Percentiles rank a stretch among this genome's conserved stretches.
Conservation (phyloP, 208 protist species). For the Balamuthia mandrillaris region DNA sequence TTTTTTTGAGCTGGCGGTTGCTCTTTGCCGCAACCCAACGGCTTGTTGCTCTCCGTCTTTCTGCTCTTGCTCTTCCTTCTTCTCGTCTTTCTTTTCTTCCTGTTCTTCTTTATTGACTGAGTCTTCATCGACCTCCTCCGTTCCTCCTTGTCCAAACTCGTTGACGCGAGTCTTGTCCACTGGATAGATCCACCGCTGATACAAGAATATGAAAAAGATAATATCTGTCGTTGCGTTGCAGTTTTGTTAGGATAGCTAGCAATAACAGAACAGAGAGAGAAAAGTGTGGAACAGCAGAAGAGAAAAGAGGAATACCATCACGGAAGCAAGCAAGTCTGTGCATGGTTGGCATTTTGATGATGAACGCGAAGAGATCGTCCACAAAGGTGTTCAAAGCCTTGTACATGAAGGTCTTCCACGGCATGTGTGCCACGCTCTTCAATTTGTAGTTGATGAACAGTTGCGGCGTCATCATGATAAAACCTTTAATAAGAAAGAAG, state of each 20-base stretch:
- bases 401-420: slow-evolving; percentile 95
- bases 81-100: slow-evolving; percentile 40
- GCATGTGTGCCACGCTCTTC: slow-evolving; percentile 95
- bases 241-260: not conserved
- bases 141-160: slow-evolving; percentile 44
- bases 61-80: too few relatives aligned
- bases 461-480: slow-evolving; percentile 98
- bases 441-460: slow-evolving; percentile 99
- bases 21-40: too few relatives aligned
- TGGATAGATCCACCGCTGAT: slow-evolving; percentile 96
- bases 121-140: not conserved
- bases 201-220: slow-evolving; percentile 94
- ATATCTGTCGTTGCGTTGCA: slow-evolving; percentile 68
- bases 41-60: too few relatives aligned
- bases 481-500: slow-evolving; percentile 83
- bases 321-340: slow-evolving; percentile 95
- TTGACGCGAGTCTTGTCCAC: slow-evolving; percentile 82
- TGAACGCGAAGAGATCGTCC: slow-evolving; percentile 98
- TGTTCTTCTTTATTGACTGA: not conserved
- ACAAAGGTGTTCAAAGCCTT: slow-evolving; percentile 96
- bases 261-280: not conserved
- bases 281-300: not conserved
- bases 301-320: slow-evolving; percentile 74
- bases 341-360: slow-evolving; percentile 96
- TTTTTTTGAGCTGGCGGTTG: too few relatives aligned